Evolutionary conservation across 2,329 filamentous ascomycete genomes (phyloP), one percentile per base, ranked within the genome.

Genomic region (Ascochyta fabae): DNA sequence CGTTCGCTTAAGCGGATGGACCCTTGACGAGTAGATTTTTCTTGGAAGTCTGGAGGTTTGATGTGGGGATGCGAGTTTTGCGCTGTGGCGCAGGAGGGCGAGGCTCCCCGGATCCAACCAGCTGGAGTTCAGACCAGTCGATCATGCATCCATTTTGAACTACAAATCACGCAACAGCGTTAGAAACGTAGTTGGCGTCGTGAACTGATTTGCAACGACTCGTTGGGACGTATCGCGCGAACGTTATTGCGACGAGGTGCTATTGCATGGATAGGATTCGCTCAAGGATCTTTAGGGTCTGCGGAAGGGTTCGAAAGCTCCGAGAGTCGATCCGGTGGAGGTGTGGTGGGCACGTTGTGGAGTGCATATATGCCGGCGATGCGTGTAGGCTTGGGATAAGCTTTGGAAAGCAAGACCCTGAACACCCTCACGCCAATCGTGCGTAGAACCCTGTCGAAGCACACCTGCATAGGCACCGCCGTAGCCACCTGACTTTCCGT

Each of bases 121-220:
- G 39, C 12, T 40, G 44, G n/a, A 44, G 34, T 44, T 48, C 22
- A 44, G 26, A 29, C 40, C 27, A 40, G 40, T 22, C 45, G 33
- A 48, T 48, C 34, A 22, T 15, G 26, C 44, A 24, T 10, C 24
- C 26, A 39, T 3, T 24, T 4, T 29, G 22, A 48, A 54, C n/a
- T 40, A 12, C 22, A 48, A 44, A 54, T 54, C 33, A 44, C 51
- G 40, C 40, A 48, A 45, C 40, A 43, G 13, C 27, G 45, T 44
- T 34, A 29, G 45, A 36, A 48, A 39, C 51, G 19, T 48, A 44
- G 26, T 48, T 38, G 24, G 15, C 9, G 6, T 33, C 22, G n/a
- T 42, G 6, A 43, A 41, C 29, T 8, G 43, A 9, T 46, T n/a
- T 33, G 19, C 13, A 8, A 19, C 31, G 39, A 26, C 16, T 48